A percentile compares a stretch with the other conserved stretches of the same genome.
phyloP scores from a whole-genome alignment of 495 filamentous ascomycete genomes.

The Aeminium ludgeri region DNA sequence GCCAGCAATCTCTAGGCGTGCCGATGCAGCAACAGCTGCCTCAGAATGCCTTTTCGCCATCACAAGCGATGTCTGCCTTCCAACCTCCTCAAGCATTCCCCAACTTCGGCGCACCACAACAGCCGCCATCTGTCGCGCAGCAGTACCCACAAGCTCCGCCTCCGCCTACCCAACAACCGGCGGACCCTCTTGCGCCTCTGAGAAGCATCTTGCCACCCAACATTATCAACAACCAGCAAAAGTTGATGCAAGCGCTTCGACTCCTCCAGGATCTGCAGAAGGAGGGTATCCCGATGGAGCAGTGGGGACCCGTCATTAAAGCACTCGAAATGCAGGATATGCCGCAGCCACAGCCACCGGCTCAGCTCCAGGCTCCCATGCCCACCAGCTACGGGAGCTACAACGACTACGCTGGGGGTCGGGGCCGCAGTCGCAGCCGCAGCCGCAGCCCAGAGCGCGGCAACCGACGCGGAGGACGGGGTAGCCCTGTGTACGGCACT shows the following conservation, averaged over 20 bases:
- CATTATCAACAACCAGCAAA: conserved; percentile 12
- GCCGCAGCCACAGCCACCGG: conserved; percentile 2
- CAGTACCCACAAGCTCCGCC: conserved; percentile 4
- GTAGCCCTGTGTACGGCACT: conserved; percentile 53
- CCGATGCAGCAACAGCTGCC: conserved; percentile 4
- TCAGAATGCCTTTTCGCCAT: conserved; percentile 6
- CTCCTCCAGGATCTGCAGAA: conserved; percentile 15
- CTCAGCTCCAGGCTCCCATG: too few relatives aligned
- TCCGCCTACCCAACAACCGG: not conserved
- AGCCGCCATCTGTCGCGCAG: conserved; percentile 12
- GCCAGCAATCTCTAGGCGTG: conserved; percentile 4
- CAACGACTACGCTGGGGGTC: not conserved
- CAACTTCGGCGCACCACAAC: conserved; percentile 6
- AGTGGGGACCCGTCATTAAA: conserved; percentile 15
- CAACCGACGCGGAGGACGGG: conserved; percentile 24
- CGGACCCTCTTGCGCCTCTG: conserved; percentile 9
- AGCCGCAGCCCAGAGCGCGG: conserved; percentile 24
- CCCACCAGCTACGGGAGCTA: not conserved
- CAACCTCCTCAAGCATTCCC: conserved; percentile 6
- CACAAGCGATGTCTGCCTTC: conserved; percentile 1
- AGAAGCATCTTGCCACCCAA: conserved; percentile 12
- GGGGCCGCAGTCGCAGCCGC: conserved; percentile 21
- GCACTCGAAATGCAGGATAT: conserved; percentile 7
- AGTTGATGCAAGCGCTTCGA: conserved; percentile 11
- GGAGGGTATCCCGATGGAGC: conserved; percentile 15